Percentiles rank a stretch among this genome's conserved stretches.
phyloP scores from a whole-genome alignment of 495 filamentous ascomycete species.

The Hypoxylon fragiforme region DNA sequence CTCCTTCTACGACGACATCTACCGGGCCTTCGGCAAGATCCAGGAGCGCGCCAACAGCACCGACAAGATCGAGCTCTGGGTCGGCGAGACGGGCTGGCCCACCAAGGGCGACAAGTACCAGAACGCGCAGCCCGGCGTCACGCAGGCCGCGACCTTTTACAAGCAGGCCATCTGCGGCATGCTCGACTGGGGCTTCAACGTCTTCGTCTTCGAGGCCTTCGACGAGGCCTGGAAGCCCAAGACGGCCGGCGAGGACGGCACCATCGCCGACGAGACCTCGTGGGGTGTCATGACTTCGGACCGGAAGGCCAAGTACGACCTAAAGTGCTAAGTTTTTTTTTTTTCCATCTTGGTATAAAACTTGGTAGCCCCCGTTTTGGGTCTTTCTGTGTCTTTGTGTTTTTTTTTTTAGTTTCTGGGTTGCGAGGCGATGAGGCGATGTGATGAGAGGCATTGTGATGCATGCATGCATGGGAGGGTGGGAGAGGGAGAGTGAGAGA shows the following conservation, averaged over 20 bases:
- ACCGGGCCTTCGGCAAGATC: conserved; percentile 70
- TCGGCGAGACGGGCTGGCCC: conserved; percentile 70
- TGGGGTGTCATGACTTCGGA: conserved; percentile 75
- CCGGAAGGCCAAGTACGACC: conserved; percentile 64
- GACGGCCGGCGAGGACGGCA: conserved; percentile 68
- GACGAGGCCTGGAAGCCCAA: conserved; percentile 80
- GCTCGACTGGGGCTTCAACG: conserved; percentile 71
- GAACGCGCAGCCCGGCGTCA: conserved; percentile 62
- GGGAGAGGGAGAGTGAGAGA: background rate
- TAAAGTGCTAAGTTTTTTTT: conserved; percentile 52
- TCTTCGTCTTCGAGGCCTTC: conserved; percentile 85
- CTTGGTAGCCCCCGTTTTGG: no score
- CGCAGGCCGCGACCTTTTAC: conserved; percentile 66
- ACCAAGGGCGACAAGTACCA: conserved; percentile 67
- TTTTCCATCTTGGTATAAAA: no score
- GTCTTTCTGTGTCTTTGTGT: background rate
- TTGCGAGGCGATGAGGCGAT: no score
- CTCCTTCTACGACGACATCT: conserved; percentile 76
- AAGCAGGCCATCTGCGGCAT: conserved; percentile 70
- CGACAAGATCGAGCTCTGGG: conserved; percentile 66
- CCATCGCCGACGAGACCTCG: conserved; percentile 68
- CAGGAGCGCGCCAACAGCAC: conserved; percentile 60
- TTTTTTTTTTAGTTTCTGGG: background rate
- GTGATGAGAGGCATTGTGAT: no score
- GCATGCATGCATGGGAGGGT: no score